A percentile compares a stretch with the other conserved stretches of the same genome.
Evolutionary conservation across 257 asterid species (phyloP).

Genomic region (Solanum neorickii): DNA sequence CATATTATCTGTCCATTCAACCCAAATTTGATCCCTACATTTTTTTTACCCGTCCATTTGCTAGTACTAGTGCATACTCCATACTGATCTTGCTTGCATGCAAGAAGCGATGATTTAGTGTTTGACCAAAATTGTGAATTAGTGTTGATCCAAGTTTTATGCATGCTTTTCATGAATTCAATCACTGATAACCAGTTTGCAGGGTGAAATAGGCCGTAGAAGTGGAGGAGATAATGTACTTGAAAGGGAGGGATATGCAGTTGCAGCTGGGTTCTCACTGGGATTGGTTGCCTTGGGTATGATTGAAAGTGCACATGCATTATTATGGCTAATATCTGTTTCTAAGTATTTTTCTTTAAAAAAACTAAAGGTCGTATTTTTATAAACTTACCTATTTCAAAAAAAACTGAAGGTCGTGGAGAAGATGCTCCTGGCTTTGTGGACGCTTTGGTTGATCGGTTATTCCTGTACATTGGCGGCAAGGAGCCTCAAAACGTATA

Average conservation of each 20-base stretch:
- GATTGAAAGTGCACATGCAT: slow-evolving; percentile 5
- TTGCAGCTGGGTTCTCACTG: slow-evolving; percentile 88
- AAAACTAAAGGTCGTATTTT: slow-evolving; percentile 40
- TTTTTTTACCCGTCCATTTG: background rate
- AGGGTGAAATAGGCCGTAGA: slow-evolving; percentile 98
- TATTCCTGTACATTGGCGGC: slow-evolving; percentile 82
- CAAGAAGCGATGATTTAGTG: background rate
- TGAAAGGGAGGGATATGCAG: slow-evolving; percentile 98
- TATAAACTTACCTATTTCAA: no score
- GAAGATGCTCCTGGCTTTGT: slow-evolving; percentile 77
- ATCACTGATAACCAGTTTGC: slow-evolving; percentile 9
- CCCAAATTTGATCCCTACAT: background rate
- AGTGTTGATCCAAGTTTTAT: background rate
- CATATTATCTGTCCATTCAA: background rate
- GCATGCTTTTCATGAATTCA: background rate
- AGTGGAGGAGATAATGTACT: slow-evolving; percentile 99
- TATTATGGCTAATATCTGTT: background rate
- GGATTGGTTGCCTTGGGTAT: slow-evolving; percentile 95
- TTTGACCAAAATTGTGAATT: background rate
- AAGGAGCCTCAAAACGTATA: slow-evolving; percentile 56
- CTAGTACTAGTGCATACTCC: background rate
- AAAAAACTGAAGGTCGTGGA: slow-evolving; percentile 59
- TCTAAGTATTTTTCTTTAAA: slow-evolving; percentile 1
- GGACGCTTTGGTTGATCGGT: slow-evolving; percentile 63
- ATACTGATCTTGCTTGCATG: background rate